Evolutionary conservation across 2,329 filamentous ascomycete species (phyloP).

Genomic region (Botrytis fabae): DNA sequence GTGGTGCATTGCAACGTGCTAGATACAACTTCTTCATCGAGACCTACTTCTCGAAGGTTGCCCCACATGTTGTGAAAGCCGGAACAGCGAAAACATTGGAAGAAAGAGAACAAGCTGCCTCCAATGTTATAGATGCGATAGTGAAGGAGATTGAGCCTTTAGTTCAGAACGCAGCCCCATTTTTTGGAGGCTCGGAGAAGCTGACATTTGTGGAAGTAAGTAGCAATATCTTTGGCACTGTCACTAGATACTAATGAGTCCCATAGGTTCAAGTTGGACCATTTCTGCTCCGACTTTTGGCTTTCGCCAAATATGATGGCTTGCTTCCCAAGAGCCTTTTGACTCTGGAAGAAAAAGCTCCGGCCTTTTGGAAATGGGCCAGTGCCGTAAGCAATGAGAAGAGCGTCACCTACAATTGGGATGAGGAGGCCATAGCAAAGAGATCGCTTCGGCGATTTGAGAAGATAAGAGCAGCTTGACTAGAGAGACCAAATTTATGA

Average conservation of each 20-base stretch:
- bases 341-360: conserved; percentile 54
- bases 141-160: conserved; percentile 74
- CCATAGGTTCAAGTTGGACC: conserved; percentile 61
- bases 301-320: conserved; percentile 53
- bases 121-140: conserved; percentile 56
- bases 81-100: conserved; percentile 30
- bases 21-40: conserved; percentile 72
- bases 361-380: conserved; percentile 69
- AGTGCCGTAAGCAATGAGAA: conserved; percentile 59
- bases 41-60: conserved; percentile 64
- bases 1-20: conserved; percentile 62
- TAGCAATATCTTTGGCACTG: neutral
- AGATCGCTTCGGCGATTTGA: conserved; percentile 44
- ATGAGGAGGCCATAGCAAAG: conserved; percentile 52
- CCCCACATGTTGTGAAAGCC: conserved; percentile 49
- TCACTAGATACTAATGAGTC: conserved; percentile 24
- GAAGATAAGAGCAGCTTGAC: conserved; percentile 18
- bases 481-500: neutral
- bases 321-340: conserved; percentile 53
- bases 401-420: conserved; percentile 64
- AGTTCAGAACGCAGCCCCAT: conserved; percentile 56
- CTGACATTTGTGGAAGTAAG: conserved; percentile 73
- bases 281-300: conserved; percentile 63
- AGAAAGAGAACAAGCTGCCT: conserved; percentile 52
- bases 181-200: conserved; percentile 63